These are phyloP conservation scores for Alternaria consortialis DNA, from an alignment of 2,329 filamentous ascomycete genomes.

Conservation along the genomic window DNA sequence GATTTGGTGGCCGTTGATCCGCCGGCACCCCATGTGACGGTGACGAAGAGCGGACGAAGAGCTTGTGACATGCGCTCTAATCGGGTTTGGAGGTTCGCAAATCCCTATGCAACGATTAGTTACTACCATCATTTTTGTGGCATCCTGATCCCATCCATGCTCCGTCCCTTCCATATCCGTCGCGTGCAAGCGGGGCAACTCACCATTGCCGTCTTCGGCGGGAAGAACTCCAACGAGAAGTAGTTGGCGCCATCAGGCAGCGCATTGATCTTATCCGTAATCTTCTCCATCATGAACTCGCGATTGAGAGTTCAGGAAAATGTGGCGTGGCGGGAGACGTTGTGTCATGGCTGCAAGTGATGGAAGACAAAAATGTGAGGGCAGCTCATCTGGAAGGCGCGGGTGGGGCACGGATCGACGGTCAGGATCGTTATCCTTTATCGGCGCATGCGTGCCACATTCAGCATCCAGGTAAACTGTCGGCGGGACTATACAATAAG, in stretches of 20 bases:
- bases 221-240: conserved; percentile 99
- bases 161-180: background rate
- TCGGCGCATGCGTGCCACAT: conserved; percentile 4
- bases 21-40: conserved; percentile 96
- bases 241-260: conserved; percentile 82
- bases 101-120: conserved; percentile 65
- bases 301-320: conserved; percentile 2
- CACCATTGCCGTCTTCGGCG: conserved; percentile 92
- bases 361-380: conserved; percentile 34
- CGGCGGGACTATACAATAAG: background rate
- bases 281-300: conserved; percentile 63
- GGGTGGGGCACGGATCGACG: conserved; percentile 35
- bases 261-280: conserved; percentile 93
- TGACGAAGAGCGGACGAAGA: conserved; percentile 91
- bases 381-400: conserved; percentile 31
- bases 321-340: conserved; percentile 21
- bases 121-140: background rate
- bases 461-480: background rate
- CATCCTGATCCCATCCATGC: background rate
- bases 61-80: conserved; percentile 94
- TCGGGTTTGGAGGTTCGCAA: conserved; percentile 90
- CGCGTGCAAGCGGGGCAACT: conserved; percentile 40
- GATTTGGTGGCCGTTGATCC: conserved; percentile 91
- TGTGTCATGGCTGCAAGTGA: conserved; percentile 43
- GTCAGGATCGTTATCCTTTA: conserved; percentile 21